Evolutionary conservation across 2,329 filamentous ascomycete species (phyloP), one percentile per base, ranked within the genome.

Genomic region (Gaeumannomyces tritici): DNA sequence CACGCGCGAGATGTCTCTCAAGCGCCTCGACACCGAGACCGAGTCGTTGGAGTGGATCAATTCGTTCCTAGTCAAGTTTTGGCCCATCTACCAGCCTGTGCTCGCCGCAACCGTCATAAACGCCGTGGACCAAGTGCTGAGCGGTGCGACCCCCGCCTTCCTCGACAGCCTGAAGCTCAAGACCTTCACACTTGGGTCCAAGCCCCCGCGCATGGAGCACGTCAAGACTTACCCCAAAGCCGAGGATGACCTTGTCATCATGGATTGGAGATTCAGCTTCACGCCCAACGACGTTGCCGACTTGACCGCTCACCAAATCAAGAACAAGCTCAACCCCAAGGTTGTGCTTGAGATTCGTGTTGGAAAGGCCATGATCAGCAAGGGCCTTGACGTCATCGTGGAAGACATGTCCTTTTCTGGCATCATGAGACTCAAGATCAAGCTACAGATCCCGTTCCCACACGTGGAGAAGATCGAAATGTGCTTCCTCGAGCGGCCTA

Each of bases 211-310:
- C 33, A 85, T 99, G 80, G 95, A 99, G 76, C 93, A 98, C 71
- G 95, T 99, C 75, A 98, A 96, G 80, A 96, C 95, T 0, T 97
- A 99, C 69, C 93, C 93, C 63, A 96, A 95, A 75, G 91, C 90
- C 1, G 91, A 97, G 68, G 93, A 97, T 66, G 95, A 99, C 71
- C 88, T 93, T 63, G 91, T 99, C 55, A 85, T 98, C 70, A 99
- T 99, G 95, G 95, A 99, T 73, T 99, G 95, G 95, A 96, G 96
- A 71, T 99, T 99, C 76, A 98, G 93, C 81, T 99, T 99, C 78
- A 98, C 91, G 0, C 95, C 95, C 42, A 98, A 95, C 68, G 96
- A 99, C 74, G 90, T 85, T 3, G 87, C 90, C 67, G 95, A 99
- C 74, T 86, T 99, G 83, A 99, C 95, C 2, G 81, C 88, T 2